Base-by-base conservation (phyloP, 2,329 filamentous ascomycete species). In the Podosphaera leucotricha region DNA sequence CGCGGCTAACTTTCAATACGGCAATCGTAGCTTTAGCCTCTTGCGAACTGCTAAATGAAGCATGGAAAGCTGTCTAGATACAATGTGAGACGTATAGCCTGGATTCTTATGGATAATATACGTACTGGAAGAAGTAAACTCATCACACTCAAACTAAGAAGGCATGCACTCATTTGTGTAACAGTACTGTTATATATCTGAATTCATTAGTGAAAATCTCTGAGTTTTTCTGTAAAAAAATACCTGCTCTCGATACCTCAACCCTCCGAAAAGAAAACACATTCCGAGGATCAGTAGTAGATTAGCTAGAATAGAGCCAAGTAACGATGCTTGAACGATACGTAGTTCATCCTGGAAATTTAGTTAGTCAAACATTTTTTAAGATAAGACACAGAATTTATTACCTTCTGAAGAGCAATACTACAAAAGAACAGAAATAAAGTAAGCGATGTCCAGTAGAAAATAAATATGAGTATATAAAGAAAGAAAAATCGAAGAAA, bases 101-200 rank as follows among this genome's bases (percentile, higher is more conserved):
- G 20, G 20, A 2, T 15, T 10, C 2, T 22, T 16, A 11, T 15
- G 16, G n/a, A 30, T n/a, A 8, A 7, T 33, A 38, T 3, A 13
- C 72, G 53, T 62, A 80, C 78, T 1, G 86, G 85, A 11, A 94
- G 63, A 21, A 93, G 70, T 19, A 93, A 66, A 64, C 85, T 93
- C 62, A 83, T 86, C 48, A 92, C 86, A 56, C 81, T 86, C 60
- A 93, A 62, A 65, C 83, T 92, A 52, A 94, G 71, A 53, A 94
- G 67, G 63, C 84, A 92, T 43, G 86, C 86, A 58, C 84, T 93
- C 83, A 93, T 93, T 59, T 94, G 85, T 0, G 85, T 93, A 46
- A 93, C 83, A 19, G 83, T 93, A 62, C 77, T 90, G 63, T 93
- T 94, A 64, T 93, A 94, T 49, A 94, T 77, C 72, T 80, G 44